Evolutionary conservation across 2,329 filamentous ascomycete species (phyloP), one percentile per base, ranked within the genome.

Genomic region (Ambrosiella xylebori): DNA sequence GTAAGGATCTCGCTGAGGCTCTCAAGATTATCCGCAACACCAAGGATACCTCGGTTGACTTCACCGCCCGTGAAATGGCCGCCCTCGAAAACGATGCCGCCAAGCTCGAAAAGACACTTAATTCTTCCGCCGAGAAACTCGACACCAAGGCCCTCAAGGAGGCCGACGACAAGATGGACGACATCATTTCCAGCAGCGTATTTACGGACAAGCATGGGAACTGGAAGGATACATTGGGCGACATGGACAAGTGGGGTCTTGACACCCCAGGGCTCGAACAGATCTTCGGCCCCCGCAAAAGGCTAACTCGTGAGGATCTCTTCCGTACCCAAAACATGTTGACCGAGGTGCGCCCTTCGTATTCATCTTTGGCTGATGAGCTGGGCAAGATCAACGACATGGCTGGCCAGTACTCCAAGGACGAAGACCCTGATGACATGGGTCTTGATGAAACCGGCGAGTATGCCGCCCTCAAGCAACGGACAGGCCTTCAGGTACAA

Each of bases 331-430:
- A 60, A 27, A 61, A 58, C 50, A 59, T 62, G 56, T 40, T 63
- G 15, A 58, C 47, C 36, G 60, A 63, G 56, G 58, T 62, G 17
- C 52, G 59, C 11, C 58, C 57, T 15, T 60, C 59, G 51, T 62
- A 61, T 41, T 64, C 45, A 61, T 52, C 72, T 59, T 66, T 73
- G 59, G 63, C 69, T 17, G 65, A 69, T 17, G 62, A 66, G 39
- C 71, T 80, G 27, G 75, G 76, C 67, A 74, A 76, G 66, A 70
- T 81, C 12, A 71, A 73, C 47, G 78, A 78, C 54, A 75, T 81
- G 53, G 67, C 70, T 62, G 76, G 76, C 59, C 64, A 72, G 63
- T 79, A 76, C 71, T 75, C 74, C 64, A 66, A 67, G 60, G 67
- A 71, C 44, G 67, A 70, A 51, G 76, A 79, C 65, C 73, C 73